These are phyloP conservation scores for Talaromyces sp. DNA, from an alignment of 2,329 filamentous ascomycete species.

Conservation along the genomic window DNA sequence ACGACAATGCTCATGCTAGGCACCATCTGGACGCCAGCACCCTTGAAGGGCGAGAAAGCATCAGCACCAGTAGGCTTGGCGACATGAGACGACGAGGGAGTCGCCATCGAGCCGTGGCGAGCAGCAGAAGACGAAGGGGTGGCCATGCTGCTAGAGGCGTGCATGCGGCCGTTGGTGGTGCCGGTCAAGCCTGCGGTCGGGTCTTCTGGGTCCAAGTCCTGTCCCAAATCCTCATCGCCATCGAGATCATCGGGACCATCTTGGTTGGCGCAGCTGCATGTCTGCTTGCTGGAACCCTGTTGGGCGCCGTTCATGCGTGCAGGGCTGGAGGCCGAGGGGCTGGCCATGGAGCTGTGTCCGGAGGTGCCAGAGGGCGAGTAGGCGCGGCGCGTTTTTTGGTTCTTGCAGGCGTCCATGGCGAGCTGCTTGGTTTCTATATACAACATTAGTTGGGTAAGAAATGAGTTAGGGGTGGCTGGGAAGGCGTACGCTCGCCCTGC, in stretches of 20 bases:
- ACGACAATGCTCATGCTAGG: constrained; percentile 8
- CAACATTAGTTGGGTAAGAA: neutral
- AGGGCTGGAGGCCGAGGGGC: constrained; percentile 4
- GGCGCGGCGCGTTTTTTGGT: constrained; percentile 7
- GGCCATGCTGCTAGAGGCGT: neutral
- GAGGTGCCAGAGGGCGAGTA: constrained; percentile 6
- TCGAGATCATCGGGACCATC: neutral
- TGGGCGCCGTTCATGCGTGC: constrained; percentile 5
- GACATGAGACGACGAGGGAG: neutral
- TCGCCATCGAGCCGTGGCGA: neutral
- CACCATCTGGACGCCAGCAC: constrained; percentile 5
- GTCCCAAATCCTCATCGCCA: neutral
- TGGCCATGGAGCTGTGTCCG: neutral
- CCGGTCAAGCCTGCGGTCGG: neutral
- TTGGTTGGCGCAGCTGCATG: constrained; percentile 7
- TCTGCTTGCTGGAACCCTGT: neutral
- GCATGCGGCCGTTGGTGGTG: constrained; percentile 5
- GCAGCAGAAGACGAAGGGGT: constrained; percentile 5
- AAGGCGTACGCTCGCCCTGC: constrained; percentile 4
- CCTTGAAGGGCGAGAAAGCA: constrained; percentile 5
- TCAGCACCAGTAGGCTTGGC: constrained; percentile 3
- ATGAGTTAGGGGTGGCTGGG: neutral
- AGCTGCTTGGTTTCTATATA: constrained; percentile 3
- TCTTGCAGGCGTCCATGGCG: constrained; percentile 6
- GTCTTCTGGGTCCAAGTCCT: neutral